Evolutionary conservation across 2,329 filamentous ascomycete species (phyloP), one percentile per base, ranked within the genome.

Genomic region (Pseudocercospora fuligena): DNA sequence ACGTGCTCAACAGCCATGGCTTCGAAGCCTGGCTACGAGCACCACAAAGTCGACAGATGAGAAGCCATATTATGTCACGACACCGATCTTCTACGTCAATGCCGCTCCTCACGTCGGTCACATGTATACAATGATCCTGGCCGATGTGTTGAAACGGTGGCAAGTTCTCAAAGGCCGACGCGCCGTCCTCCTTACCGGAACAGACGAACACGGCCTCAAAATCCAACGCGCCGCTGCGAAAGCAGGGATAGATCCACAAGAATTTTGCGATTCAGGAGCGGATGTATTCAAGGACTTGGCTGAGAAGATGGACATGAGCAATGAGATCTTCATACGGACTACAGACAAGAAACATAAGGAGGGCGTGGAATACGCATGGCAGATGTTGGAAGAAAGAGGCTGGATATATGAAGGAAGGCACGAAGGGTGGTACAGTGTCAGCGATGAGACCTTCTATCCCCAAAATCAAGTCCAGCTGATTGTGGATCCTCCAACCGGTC

Each of bases 21-120:
- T 64, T n/a, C 70, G 71, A 21, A 53, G 27, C 33, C 54, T 68
- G 29, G 63, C 67, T 5, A 72, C 70, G 46, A 9, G 19, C 6
- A 65, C 69, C 12, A 58, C 66, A 25, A 70, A 66, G 31, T 27
- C 66, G 36, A 62, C 21, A 36, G 63, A 60, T 19, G 62, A 66
- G 21, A 98, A 98, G 82, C 93, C 94, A 8, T 97, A 90, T 83
- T 99, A 98, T 83, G 85, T 97, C 75, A 98, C 95, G 5, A 96
- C 93, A 8, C 95, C 95, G 2, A 99, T 99, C 66, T 99, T 98
- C 83, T 99, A 99, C 80, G 95, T 99, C 82, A 99, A 99, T 86
- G 92, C 94, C 63, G 93, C 92, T 54, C 95, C 95, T 60, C 95
- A 99, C 82, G 88, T 98, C 69, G 95, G 95, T 53, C 95, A 99